phyloP scores from a whole-genome alignment of 2,329 filamentous ascomycete genomes.

The Fusarium pseudograminearum region DNA sequence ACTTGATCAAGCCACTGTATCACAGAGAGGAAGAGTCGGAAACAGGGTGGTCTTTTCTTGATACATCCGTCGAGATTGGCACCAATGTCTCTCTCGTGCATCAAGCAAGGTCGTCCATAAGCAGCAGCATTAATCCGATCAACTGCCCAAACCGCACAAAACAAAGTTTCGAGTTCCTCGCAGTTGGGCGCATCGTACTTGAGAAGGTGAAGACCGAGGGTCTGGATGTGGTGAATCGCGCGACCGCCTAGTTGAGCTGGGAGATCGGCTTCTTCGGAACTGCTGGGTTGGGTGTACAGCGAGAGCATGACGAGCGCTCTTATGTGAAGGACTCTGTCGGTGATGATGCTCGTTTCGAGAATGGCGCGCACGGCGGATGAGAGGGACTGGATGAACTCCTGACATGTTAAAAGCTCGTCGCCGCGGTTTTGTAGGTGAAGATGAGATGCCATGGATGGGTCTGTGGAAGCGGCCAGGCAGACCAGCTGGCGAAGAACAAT shows the following conservation, averaged over 20 bases:
- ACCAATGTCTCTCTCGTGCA: constrained; percentile 71
- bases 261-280: constrained; percentile 65
- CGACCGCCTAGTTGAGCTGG: constrained; percentile 65
- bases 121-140: constrained; percentile 70
- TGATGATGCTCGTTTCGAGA: constrained; percentile 66
- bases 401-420: constrained; percentile 55
- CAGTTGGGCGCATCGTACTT: constrained; percentile 55
- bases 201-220: constrained; percentile 65
- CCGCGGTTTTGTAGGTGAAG: constrained; percentile 59
- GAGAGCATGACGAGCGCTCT: constrained; percentile 67
- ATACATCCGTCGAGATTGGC: constrained; percentile 65
- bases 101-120: constrained; percentile 69
- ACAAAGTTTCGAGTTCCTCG: constrained; percentile 62
- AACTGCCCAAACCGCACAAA: constrained; percentile 71
- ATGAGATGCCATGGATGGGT: constrained; percentile 59
- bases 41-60: constrained; percentile 63
- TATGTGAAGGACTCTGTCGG: constrained; percentile 66
- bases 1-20: constrained; percentile 68
- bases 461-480: constrained; percentile 65
- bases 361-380: constrained; percentile 62
- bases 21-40: constrained; percentile 68
- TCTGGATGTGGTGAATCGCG: constrained; percentile 69
- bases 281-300: constrained; percentile 68
- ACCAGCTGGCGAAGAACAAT: constrained; percentile 66
- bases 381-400: constrained; percentile 62